Base-by-base conservation (phyloP, 1,139 yeast genomes). In the Diutina pseudorugosa region DNA sequence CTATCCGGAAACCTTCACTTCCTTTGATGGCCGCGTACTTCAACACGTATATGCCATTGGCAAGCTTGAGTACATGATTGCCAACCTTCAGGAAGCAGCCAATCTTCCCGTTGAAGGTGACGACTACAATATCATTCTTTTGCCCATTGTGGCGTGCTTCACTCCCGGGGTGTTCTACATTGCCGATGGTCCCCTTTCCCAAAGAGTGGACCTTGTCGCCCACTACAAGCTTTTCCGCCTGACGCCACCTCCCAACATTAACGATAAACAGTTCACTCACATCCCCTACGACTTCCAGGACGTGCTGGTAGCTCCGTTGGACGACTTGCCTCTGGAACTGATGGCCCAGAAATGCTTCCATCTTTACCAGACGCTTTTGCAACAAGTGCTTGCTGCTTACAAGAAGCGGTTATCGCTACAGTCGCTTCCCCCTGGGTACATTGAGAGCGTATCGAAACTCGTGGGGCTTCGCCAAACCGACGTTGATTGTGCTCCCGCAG, bases 21-120 rank as follows among this genome's bases (percentile, higher is more conserved):
- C 71, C 7, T 60, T 66, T 33, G 75, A 71, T 54, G 68, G 71
- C 27, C 68, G 67, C 53, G 65, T 71, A 21, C 60, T 73, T 18
- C 79, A 74, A 58, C 74, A 71, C 59, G 65, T 68, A 53, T 74
- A 73, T 55, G 69, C 73, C 18, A 66, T 71, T 36, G 58, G 57
- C 52, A 73, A 74, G 58, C 58, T 72, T 44, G 62, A 67, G 30
- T 50, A 56, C 45, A 57, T 68, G 47, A 58, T 65, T 69, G 19
- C 58, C 55, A 41, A 51, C 56, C 56, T 56, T 21, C 20, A 55
- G 45, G 41, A 52, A 59, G 23, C 25, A 11, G 16, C 27, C 14
- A 8, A 12, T 12, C 16, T n/a, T 7, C 20, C 36, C 36, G 19
- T 5, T 3, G 30, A 20, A 2, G 40, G n/a, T 18, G 30, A 14